Conservation (phyloP, 768 basidiomycete species). For the Pholiota molesta region DNA sequence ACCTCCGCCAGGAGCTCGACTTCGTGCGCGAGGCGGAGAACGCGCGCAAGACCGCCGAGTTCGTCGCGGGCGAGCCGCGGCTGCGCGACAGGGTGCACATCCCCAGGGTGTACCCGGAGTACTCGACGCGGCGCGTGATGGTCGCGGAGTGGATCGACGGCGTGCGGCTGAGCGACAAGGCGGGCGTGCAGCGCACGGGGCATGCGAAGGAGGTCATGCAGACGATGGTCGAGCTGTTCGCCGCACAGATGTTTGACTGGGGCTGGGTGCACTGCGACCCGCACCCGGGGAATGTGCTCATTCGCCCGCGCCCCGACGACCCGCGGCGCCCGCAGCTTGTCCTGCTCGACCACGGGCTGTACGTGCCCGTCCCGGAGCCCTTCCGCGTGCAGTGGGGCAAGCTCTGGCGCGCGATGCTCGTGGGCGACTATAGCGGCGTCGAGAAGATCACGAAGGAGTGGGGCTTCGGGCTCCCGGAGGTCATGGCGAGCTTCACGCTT, state of each 20-base stretch:
- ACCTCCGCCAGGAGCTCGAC: conserved; percentile 83
- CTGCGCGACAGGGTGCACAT: conserved; percentile 76
- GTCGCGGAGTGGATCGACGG: conserved; percentile 87
- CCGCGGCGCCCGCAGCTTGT: conserved; percentile 64
- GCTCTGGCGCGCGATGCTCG: conserved; percentile 72
- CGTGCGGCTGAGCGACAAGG: conserved; percentile 69
- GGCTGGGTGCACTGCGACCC: conserved; percentile 87
- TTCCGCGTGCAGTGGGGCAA: conserved; percentile 79
- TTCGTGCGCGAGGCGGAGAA: conserved; percentile 82
- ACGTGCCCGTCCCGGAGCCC: conserved; percentile 67
- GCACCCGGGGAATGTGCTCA: conserved; percentile 79
- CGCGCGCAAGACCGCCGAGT: conserved; percentile 66
- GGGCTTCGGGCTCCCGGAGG: conserved; percentile 72
- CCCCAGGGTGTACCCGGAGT: conserved; percentile 72
- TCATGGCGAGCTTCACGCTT: conserved; percentile 74
- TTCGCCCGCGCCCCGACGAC: conserved; percentile 56
- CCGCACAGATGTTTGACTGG: conserved; percentile 90
- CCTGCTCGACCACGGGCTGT: conserved; percentile 91
- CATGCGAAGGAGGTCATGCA: conserved; percentile 72
- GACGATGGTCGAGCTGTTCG: conserved; percentile 85
- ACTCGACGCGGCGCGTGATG: conserved; percentile 78
- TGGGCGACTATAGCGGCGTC: conserved; percentile 56
- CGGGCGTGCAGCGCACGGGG: conserved; percentile 63
- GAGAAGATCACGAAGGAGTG: conserved; percentile 56
- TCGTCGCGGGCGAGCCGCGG: conserved; percentile 70